Conservation (phyloP, 176 grass and related monocot genomes). For the Triticum timopheevii region DNA sequence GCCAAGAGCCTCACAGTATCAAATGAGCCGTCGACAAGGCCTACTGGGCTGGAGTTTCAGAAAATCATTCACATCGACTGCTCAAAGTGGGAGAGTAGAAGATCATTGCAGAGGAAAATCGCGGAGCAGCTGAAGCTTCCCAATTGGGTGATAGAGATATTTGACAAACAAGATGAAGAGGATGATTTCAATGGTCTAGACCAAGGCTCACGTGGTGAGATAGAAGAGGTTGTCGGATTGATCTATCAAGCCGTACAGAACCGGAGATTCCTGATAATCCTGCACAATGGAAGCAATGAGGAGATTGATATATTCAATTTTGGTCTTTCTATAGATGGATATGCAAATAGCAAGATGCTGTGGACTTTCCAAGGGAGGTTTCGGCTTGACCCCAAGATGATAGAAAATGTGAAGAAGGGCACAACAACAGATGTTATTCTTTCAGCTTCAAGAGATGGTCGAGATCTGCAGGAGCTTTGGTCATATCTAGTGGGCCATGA, state of each 20-base stretch:
- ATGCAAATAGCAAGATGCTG: neutral
- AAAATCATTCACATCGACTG: neutral
- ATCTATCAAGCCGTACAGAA: neutral
- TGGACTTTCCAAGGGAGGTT: neutral
- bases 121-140: neutral
- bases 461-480: neutral
- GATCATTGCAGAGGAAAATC: neutral
- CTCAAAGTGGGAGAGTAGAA: neutral
- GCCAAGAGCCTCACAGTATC: neutral
- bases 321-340: neutral
- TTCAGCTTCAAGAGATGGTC: neutral
- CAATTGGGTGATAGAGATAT: neutral
- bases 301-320: neutral
- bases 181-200: neutral
- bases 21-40: neutral
- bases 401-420: neutral
- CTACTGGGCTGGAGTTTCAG: neutral
- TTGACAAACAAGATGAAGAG: neutral
- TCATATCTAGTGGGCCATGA: neutral
- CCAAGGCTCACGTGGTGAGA: neutral
- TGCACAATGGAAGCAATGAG: neutral
- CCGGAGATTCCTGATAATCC: neutral
- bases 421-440: neutral
- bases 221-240: neutral
- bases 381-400: neutral